Evolutionary conservation across 495 filamentous ascomycete genomes (phyloP).

Genomic region (Pseudoneurospora amorphoporcata): DNA sequence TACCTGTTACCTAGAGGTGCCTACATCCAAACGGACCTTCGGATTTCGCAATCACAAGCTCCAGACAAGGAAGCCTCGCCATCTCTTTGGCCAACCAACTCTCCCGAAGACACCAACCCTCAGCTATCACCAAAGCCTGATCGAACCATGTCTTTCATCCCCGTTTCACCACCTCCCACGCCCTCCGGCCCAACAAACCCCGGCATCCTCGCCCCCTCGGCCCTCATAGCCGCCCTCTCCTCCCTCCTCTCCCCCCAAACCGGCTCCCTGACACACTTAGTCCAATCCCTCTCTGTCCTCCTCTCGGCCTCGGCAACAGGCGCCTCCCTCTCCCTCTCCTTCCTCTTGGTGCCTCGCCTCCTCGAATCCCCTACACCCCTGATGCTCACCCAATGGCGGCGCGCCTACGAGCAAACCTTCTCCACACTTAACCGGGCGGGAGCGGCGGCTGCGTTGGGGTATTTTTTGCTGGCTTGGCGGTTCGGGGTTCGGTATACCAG

Average conservation of each 20-base stretch:
- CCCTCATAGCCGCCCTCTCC: background rate
- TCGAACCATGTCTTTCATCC: background rate
- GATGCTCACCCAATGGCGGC: constrained; percentile 41
- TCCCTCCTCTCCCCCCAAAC: constrained; percentile 1
- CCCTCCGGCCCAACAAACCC: background rate
- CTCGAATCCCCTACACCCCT: constrained; percentile 42
- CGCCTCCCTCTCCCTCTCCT: constrained; percentile 29
- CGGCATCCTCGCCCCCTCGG: background rate
- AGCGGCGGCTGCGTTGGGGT: constrained; percentile 22
- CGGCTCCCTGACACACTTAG: constrained; percentile 24
- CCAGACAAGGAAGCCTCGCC: background rate
- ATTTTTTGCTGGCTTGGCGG: constrained; percentile 36
- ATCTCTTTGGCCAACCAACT: background rate
- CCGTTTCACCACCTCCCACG: background rate
- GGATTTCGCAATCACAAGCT: background rate
- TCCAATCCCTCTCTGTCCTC: constrained; percentile 38
- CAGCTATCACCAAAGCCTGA: background rate
- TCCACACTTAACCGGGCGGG: constrained; percentile 23
- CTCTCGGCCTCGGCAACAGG: constrained; percentile 34
- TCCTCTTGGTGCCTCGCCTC: constrained; percentile 37
- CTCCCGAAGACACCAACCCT: background rate
- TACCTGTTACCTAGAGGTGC: background rate
- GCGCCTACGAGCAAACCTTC: constrained; percentile 24
- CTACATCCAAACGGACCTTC: background rate
- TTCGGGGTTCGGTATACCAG: constrained; percentile 5